Evolutionary conservation across 805 yeast species (phyloP), one percentile per base, ranked within the genome.

Genomic region (Candida methanosorbosa): DNA sequence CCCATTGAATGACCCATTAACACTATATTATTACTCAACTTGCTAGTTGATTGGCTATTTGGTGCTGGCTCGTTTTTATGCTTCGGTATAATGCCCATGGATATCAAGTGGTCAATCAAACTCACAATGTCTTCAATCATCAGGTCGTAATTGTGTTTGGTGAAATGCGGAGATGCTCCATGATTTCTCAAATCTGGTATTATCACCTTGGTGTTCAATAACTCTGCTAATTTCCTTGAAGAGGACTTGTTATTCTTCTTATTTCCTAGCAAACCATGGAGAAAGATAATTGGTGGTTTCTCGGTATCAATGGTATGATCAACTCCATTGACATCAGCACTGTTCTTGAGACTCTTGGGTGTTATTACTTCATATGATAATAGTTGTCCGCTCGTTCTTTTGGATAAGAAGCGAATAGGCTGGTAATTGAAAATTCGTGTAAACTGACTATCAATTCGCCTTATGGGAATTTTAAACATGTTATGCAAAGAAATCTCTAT

Each of bases 211-310:
- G 84, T 62, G n/a, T 59, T 52, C 40, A 81, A 51, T 11, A 23
- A 25, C 14, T 43, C 40, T 12, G 75, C 65, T 26, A 81, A 54
- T 34, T 61, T 63, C 49, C 73, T 72, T 9, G 85, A 81, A 12
- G 87, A 83, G 0, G 85, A 66, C 38, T 95, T 62, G 48, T 84
- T 85, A 56, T 87, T 90, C 21, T 70, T 56, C 41, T 75, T 79
- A 41, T 82, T 78, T 2, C 97, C 97, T 50, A 90, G 78, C 15
- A 90, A 59, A 0, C 98, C 98, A 54, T 90, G 98, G 24, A 88
- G 59, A 16, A 90, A 74, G 21, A 92, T 59, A 6, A 90, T 61
- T 1, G 96, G 92, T 1, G 78, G 60, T 7, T 18, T n/a, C n/a
- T n/a, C n/a, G n/a, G n/a, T n/a, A n/a, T n/a, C n/a, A n/a, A n/a